Evolutionary conservation across 495 filamentous ascomycete genomes (phyloP).

Genomic region (Penicillium fimorum): DNA sequence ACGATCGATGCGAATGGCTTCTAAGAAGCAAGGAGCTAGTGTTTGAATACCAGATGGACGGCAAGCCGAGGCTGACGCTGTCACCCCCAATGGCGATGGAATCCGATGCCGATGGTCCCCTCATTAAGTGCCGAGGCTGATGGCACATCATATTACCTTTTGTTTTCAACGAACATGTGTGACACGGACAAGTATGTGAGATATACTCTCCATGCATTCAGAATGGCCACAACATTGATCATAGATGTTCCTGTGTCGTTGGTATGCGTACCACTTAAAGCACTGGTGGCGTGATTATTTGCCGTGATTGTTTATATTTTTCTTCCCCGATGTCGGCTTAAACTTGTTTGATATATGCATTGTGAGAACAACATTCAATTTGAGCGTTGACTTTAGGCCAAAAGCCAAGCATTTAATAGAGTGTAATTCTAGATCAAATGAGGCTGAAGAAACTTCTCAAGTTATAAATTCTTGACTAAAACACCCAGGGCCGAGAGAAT

Average conservation of each 20-base stretch:
- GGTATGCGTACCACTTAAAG: slow-evolving; percentile 5
- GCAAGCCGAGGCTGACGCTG: slow-evolving; percentile 52
- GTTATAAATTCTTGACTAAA: not conserved
- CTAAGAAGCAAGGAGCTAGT: slow-evolving; percentile 32
- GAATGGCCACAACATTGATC: slow-evolving; percentile 20
- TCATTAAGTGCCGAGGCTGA: slow-evolving; percentile 51
- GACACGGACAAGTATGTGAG: slow-evolving; percentile 48
- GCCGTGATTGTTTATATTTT: slow-evolving; percentile 3
- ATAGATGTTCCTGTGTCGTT: slow-evolving; percentile 22
- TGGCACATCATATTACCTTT: slow-evolving; percentile 51
- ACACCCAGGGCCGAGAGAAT: slow-evolving; percentile 1
- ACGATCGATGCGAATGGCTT: slow-evolving; percentile 33
- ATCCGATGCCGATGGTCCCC: slow-evolving; percentile 47
- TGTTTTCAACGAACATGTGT: slow-evolving; percentile 56
- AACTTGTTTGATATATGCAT: not conserved
- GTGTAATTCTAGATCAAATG: not conserved
- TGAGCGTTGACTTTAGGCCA: not conserved
- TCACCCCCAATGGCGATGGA: slow-evolving; percentile 42
- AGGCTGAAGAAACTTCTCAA: not conserved
- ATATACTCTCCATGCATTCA: slow-evolving; percentile 50
- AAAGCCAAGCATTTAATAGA: not conserved
- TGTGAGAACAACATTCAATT: not conserved
- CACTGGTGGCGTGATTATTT: slow-evolving; percentile 16
- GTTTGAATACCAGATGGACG: slow-evolving; percentile 56
- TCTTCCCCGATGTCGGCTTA: slow-evolving; percentile 6